phyloP scores from a whole-genome alignment of 2,329 filamentous ascomycete species.

The Pseudovirgaria hyperparasitica region DNA sequence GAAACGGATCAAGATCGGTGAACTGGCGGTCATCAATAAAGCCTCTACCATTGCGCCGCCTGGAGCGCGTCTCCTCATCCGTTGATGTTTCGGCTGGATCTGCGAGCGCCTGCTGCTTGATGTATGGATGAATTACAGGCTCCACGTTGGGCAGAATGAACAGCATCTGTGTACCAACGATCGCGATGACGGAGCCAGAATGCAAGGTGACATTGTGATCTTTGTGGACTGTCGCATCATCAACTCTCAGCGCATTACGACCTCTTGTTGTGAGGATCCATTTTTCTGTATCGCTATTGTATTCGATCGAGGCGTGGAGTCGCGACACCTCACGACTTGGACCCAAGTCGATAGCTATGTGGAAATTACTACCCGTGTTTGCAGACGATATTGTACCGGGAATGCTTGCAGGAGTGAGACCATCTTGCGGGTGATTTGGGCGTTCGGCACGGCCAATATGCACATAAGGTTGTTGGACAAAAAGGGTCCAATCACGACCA shows the following conservation, averaged over 20 bases:
- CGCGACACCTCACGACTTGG: constrained; percentile 38
- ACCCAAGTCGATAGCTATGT: constrained; percentile 71
- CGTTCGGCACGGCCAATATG: constrained; percentile 54
- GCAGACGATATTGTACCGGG: constrained; percentile 6
- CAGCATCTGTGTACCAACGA: constrained; percentile 94
- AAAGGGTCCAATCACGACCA: constrained; percentile 74
- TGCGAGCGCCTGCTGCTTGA: constrained; percentile 46
- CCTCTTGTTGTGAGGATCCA: constrained; percentile 86
- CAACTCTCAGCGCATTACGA: constrained; percentile 78
- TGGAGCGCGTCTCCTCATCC: no score
- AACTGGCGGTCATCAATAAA: constrained; percentile 20
- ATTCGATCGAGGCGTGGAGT: constrained; percentile 36
- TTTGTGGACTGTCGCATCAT: constrained; percentile 58
- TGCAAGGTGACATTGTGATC: constrained; percentile 54
- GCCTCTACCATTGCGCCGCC: no score
- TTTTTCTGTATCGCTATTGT: constrained; percentile 33
- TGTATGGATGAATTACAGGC: constrained; percentile 55
- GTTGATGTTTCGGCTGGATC: constrained; percentile 23
- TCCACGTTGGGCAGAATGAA: constrained; percentile 80
- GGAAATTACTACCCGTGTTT: constrained; percentile 8
- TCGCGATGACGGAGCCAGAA: constrained; percentile 84
- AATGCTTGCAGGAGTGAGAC: constrained; percentile 18
- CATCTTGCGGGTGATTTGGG: constrained; percentile 16
- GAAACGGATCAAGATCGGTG: constrained; percentile 24
- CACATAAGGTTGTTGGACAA: constrained; percentile 61